These are phyloP conservation scores for Cystofilobasidium capitatum DNA, from an alignment of 768 basidiomycete genomes.

Conservation along the genomic window DNA sequence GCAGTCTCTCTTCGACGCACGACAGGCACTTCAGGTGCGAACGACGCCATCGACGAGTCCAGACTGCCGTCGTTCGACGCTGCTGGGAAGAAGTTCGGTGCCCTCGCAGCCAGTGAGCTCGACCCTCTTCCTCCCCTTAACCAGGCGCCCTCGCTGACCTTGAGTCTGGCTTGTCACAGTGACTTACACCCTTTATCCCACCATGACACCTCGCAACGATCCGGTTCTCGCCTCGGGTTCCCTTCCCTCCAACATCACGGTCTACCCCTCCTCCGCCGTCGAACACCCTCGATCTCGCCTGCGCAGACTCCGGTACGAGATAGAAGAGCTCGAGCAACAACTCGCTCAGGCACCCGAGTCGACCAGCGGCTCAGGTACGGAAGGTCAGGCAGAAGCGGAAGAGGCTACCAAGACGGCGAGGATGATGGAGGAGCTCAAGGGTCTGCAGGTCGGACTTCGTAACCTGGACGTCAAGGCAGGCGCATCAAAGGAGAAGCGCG, in stretches of 20 bases:
- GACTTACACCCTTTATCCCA: conserved; percentile 27
- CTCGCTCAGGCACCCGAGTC: conserved; percentile 53
- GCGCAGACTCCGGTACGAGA: conserved; percentile 58
- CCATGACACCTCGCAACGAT: conserved; percentile 4
- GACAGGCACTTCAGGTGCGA: background rate
- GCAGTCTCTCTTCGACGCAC: background rate
- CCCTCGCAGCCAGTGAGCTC: conserved; percentile 13
- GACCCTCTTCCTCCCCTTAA: background rate
- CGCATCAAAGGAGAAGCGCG: background rate
- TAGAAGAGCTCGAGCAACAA: conserved; percentile 68
- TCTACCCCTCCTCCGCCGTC: conserved; percentile 8
- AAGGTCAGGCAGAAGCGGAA: conserved; percentile 43
- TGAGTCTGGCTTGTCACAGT: background rate
- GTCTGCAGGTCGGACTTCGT: conserved; percentile 28
- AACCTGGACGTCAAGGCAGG: conserved; percentile 19
- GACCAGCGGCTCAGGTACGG: conserved; percentile 55
- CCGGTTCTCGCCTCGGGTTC: conserved; percentile 11
- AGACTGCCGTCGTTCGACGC: conserved; percentile 9
- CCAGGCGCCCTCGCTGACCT: background rate
- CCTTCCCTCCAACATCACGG: conserved; percentile 4
- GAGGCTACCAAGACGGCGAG: conserved; percentile 28
- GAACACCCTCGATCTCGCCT: conserved; percentile 41
- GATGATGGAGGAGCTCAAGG: conserved; percentile 31
- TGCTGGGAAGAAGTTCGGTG: conserved; percentile 10
- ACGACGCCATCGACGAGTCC: conserved; percentile 18